Evolutionary conservation across 1,284 basidiomycete genomes (phyloP), one percentile per base, ranked within the genome.

Genomic region (Cutaneotrichosporon dermatis): DNA sequence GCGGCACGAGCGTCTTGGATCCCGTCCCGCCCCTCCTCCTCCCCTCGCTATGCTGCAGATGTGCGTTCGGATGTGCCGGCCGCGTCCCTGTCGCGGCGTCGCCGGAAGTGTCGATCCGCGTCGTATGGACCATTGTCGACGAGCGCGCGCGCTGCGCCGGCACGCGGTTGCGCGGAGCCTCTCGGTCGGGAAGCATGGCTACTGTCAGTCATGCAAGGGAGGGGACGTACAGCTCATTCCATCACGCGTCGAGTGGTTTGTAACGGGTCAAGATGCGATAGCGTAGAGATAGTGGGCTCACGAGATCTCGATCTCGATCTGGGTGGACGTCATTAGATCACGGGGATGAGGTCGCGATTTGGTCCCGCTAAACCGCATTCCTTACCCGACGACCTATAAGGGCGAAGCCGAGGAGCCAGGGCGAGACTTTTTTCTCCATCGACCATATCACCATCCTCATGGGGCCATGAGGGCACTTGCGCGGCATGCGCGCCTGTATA

Each of bases 101-200:
- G 25, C 25, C 13, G 15, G 39, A 3, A n/a, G 16, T 40, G 39
- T 40, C 50, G 50, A 39, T 15, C 9, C 37, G 37, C 12, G 34
- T 11, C 3, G 53, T 12, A 39, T 25, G 12, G 43, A 52, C 16
- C 25, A 55, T 68, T 4, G 73, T 75, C 6, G 71, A 69, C 7
- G 73, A 75, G 35, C 73, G 56, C 7, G 66, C 71, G 63, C 15
- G 59, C 37, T 4, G 33, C 57, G 35, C 41, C 55, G 34, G 33
- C 3, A 11, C 50, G 53, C 35, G 12, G n/a, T 25, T 25, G 25
- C 25, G 25, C 25, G 25, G 25, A 25, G 25, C 41, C 55, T 43
- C 51, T 4, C n/a, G 10, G 10, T 40, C 33, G 3, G 40, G 9
- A 2, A 46, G 40, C 25, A 36, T 37, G 34, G 42, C 51, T 13